Base-by-base conservation (phyloP, 176 grass and related monocot species). In the Avena insularis region DNA sequence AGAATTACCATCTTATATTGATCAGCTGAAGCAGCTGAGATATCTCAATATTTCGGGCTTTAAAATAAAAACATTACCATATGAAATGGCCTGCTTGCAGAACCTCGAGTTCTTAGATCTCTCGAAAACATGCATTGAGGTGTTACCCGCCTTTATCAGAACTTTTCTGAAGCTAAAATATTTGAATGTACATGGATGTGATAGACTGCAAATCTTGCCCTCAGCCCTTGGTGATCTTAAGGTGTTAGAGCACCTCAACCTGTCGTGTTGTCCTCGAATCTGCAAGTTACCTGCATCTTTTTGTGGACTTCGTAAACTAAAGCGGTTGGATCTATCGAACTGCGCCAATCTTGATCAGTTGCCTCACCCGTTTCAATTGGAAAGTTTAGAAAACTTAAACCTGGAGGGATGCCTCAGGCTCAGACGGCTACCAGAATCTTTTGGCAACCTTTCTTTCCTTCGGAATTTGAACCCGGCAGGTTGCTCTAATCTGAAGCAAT, bases 1-100 rank as follows among this genome's bases (percentile, higher is more conserved):
- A 21, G 55, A 77, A 36, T 53, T 78, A 66, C 71, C 80, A 9
- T 2, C 54, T 88, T 78, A 40, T 4, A 10, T 83, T 21, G 62
- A 48, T 61, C 64, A 83, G 4, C 75, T 83, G 67, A 88, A 59
- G 11, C 77, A 83, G 0, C 75, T 83, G 16, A 88, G 68, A 68
- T 88, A 88, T 43, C 86, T 88, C 12, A 70, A 82, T 62, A 46
- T 71, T 72, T 87, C 77, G 5, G 60, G 8, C 25, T 87, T 71
- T 4, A 78, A 53, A 40, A 71, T 81, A 27, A 71, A 11, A 33
- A 31, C 25, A 81, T 51, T 87, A n/a, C 85, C 85, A 1, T 19
- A n/a, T 49, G 51, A 53, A 58, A 64, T 81, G 65, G 46, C 77
- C 48, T 77, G 43, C 75, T 31, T 81, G 27, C 65, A 46, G 79